Evolutionary conservation across 2,329 filamentous ascomycete species (phyloP), one percentile per base, ranked within the genome.

Genomic region (Amesomyces nigricolor): DNA sequence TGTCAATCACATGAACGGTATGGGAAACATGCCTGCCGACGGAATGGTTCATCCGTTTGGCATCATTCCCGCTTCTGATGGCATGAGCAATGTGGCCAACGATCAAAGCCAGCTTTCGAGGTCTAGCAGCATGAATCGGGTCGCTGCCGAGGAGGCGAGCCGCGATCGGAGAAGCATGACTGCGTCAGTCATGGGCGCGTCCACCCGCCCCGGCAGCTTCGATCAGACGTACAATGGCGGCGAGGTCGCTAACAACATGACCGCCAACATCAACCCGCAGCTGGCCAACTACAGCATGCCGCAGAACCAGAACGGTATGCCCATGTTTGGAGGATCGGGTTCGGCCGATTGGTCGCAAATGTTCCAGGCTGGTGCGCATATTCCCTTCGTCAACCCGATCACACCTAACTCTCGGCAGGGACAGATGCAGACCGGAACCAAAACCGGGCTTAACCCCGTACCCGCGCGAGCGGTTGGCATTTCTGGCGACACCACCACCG

Each of bases 311-410:
- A 84, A 82, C 67, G 82, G 81, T 67, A 80, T 84, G 77, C 78
- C 79, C 60, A 82, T 83, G 75, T 83, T 83, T 70, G 77, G 75
- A 67, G 76, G 75, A 68, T 79, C 80, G 64, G 80, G 79, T 72
- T 73, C 78, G 72, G 78, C 79, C 71, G 86, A 89, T 74, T 90
- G 87, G 87, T 80, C 85, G 67, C 81, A 86, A 70, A 87, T 90
- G 83, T 89, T 89, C 76, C 86, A 85, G 75, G 73, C 84, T 75
- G 84, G 83, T 79, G 78, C 81, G 75, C 81, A 86, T 72, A 76
- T 83, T 73, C 76, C 78, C 72, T 84, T 82, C 73, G 79, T 81
- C 76, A 80, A 73, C 70, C 77, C 79, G 69, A 83, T 81, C 73
- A 74, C 78, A 70, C 74, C 85, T 78, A 85, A 85, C 77, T 76